phyloP scores from a whole-genome alignment of 257 asterid species.

The Solanum dulcamara region DNA sequence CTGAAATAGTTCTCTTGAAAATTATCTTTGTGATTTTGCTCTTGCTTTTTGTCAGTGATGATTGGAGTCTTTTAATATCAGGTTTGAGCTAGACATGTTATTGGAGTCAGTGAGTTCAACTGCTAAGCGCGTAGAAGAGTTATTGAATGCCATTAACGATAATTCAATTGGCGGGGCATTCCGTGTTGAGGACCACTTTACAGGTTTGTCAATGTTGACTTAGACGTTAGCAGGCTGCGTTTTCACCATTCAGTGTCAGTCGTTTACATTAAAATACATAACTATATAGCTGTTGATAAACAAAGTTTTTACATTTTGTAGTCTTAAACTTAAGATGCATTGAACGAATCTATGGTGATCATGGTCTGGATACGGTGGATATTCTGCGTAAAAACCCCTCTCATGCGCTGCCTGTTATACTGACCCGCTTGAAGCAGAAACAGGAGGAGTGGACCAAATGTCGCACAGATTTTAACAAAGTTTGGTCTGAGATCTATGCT shows the following conservation, averaged over 20 bases:
- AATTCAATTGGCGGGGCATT: slow-evolving; percentile 47
- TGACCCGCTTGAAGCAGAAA: slow-evolving; percentile 92
- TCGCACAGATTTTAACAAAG: slow-evolving; percentile 85
- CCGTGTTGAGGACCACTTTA: slow-evolving; percentile 68
- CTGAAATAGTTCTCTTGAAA: not conserved
- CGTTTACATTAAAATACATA: not conserved
- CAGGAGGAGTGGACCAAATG: slow-evolving; percentile 96
- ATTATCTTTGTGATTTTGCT: not conserved
- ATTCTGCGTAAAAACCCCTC: slow-evolving; percentile 81
- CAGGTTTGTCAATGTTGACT: slow-evolving; percentile 48
- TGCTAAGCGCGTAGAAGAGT: slow-evolving; percentile 75
- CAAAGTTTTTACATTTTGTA: slow-evolving; percentile 19
- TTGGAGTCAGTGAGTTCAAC: slow-evolving; percentile 84
- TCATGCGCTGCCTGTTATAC: slow-evolving; percentile 65
- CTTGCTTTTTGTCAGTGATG: not conserved
- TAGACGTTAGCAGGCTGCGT: not conserved
- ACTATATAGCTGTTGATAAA: not conserved
- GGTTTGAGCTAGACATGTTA: slow-evolving; percentile 97
- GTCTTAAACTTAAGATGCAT: slow-evolving; percentile 88
- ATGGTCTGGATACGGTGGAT: slow-evolving; percentile 94
- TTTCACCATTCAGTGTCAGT: not conserved
- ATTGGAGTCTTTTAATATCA: slow-evolving; percentile 19
- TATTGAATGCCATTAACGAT: slow-evolving; percentile 45
- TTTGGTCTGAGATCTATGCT: slow-evolving; percentile 94
- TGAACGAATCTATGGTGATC: slow-evolving; percentile 96